Evolutionary conservation across 2,329 filamentous ascomycete species (phyloP).

Genomic region (Fusarium pseudocircinatum): DNA sequence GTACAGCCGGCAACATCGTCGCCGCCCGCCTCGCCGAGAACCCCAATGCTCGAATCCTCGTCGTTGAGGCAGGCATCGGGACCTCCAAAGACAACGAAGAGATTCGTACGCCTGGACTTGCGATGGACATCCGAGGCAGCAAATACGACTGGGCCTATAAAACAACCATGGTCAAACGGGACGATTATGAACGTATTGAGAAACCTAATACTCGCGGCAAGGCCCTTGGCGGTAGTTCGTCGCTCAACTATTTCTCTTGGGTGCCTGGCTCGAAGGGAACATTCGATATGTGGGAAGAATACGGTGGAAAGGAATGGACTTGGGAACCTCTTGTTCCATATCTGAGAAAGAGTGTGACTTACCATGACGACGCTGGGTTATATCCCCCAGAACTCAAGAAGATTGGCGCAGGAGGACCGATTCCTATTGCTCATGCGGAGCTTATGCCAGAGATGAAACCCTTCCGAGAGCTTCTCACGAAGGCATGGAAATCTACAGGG

Average conservation of each 20-base stretch:
- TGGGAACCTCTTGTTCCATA: constrained; percentile 59
- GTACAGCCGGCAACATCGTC: constrained; percentile 49
- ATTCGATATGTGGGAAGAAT: constrained; percentile 73
- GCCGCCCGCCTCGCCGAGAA: constrained; percentile 51
- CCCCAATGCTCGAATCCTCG: constrained; percentile 52
- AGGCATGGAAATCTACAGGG: constrained; percentile 64
- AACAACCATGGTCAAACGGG: constrained; percentile 66
- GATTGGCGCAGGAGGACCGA: constrained; percentile 60
- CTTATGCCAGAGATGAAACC: constrained; percentile 51
- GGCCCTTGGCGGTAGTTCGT: constrained; percentile 65
- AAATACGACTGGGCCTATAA: constrained; percentile 70
- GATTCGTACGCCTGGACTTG: constrained; percentile 28
- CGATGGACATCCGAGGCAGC: constrained; percentile 63
- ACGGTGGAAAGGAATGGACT: constrained; percentile 73
- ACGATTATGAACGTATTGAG: constrained; percentile 68
- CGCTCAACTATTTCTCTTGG: constrained; percentile 72
- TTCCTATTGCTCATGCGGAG: constrained; percentile 63
- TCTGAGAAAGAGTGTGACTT: constrained; percentile 63
- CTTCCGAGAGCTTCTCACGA: constrained; percentile 60
- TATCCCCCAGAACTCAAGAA: constrained; percentile 58
- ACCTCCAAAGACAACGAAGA: neutral
- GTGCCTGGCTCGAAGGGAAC: constrained; percentile 66
- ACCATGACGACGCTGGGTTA: constrained; percentile 62
- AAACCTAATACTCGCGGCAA: constrained; percentile 72
- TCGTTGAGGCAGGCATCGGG: constrained; percentile 58